These are phyloP conservation scores for Neopestalotiopsis sp. DNA, from an alignment of 2,329 filamentous ascomycete species.

Conservation along the genomic window DNA sequence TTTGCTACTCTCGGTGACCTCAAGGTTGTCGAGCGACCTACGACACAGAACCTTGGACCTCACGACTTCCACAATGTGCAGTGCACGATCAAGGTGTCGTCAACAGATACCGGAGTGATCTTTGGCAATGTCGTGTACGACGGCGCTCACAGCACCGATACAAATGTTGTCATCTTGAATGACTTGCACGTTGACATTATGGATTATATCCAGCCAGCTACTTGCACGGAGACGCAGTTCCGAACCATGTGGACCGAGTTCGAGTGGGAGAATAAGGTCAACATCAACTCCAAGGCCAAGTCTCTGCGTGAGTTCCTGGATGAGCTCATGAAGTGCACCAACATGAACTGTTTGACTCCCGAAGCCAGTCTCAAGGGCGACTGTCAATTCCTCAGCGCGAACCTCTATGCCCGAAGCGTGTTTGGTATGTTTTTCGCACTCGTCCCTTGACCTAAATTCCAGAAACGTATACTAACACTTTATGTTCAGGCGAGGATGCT, in stretches of 20 bases:
- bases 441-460: not conserved
- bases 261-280: slow-evolving; percentile 99
- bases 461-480: not conserved
- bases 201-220: slow-evolving; percentile 98
- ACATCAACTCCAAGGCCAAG: slow-evolving; percentile 98
- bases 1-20: slow-evolving; percentile 98
- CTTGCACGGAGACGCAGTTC: slow-evolving; percentile 98
- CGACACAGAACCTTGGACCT: slow-evolving; percentile 91
- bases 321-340: slow-evolving; percentile 95
- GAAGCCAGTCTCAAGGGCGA: slow-evolving; percentile 97
- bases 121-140: slow-evolving; percentile 99
- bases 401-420: slow-evolving; percentile 93
- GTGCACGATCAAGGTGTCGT: slow-evolving; percentile 97
- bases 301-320: slow-evolving; percentile 89
- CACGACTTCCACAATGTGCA: slow-evolving; percentile 99
- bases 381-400: slow-evolving; percentile 96
- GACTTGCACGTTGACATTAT: slow-evolving; percentile 99
- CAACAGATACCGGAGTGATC: slow-evolving; percentile 96
- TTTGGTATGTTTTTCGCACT: slow-evolving; percentile 81
- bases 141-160: slow-evolving; percentile 87
- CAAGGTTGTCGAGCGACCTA: slow-evolving; percentile 96
- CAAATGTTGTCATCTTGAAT: slow-evolving; percentile 96
- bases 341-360: slow-evolving; percentile 97
- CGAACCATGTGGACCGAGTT: slow-evolving; percentile 99
- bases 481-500: slow-evolving; percentile 84